These are phyloP conservation scores for Antitrichia curtipendula DNA, from an alignment of 225 moss, liverwort and hornwort species.

Conservation along the genomic window DNA sequence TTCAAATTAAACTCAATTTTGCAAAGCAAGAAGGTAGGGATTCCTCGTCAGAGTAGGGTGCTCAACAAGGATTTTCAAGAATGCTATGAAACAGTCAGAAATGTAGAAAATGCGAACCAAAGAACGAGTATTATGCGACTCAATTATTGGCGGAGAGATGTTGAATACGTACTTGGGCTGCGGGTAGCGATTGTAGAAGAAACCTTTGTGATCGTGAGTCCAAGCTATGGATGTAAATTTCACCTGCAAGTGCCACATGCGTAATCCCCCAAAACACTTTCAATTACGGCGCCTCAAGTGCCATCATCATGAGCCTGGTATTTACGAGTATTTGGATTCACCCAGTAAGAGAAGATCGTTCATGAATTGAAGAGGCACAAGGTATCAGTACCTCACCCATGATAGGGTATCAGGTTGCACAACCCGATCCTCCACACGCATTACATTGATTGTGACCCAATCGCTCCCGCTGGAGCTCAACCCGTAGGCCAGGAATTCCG, in stretches of 20 bases:
- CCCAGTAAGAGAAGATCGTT: not conserved
- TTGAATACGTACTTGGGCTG: slow-evolving; percentile 56
- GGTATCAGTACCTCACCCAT: slow-evolving; percentile 59
- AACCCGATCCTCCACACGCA: slow-evolving; percentile 50
- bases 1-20: not conserved
- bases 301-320: not conserved
- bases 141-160: not conserved
- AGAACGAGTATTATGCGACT: not conserved
- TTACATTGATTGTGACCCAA: slow-evolving; percentile 70
- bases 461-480: slow-evolving; percentile 84
- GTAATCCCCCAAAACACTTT: not conserved
- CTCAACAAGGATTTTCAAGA: not conserved
- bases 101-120: not conserved
- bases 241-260: slow-evolving; percentile 26
- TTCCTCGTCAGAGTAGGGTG: not conserved
- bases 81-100: not conserved
- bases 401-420: slow-evolving; percentile 56
- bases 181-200: slow-evolving; percentile 85
- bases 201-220: slow-evolving; percentile 84
- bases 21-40: not conserved
- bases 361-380: slow-evolving; percentile 12
- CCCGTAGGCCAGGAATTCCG: slow-evolving; percentile 62
- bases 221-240: slow-evolving; percentile 77
- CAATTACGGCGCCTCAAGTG: not conserved
- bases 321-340: not conserved